phyloP scores from a whole-genome alignment of 73 alveolate genomes.

The Breviolum minutum region DNA sequence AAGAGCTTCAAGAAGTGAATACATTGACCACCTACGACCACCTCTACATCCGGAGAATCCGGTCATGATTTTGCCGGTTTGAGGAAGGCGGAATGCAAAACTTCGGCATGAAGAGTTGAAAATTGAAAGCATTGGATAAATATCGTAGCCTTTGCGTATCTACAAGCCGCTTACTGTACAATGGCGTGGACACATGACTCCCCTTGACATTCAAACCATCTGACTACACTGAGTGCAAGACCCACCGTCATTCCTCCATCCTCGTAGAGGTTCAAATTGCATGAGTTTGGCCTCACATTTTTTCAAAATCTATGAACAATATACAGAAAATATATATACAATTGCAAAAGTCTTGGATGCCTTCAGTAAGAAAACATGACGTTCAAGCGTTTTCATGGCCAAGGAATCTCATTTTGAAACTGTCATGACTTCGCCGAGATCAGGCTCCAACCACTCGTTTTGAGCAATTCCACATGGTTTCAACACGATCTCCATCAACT shows the following conservation, averaged over 20 bases:
- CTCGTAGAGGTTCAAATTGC: slow-evolving; percentile 82
- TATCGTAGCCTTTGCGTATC: neutral
- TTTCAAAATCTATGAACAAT: too few relatives aligned
- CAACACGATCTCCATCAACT: slow-evolving; percentile 56
- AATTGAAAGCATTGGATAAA: too few relatives aligned
- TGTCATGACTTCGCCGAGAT: neutral
- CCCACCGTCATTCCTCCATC: slow-evolving; percentile 76
- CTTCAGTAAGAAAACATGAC: too few relatives aligned
- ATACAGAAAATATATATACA: neutral
- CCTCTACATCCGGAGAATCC: too few relatives aligned
- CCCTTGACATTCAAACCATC: neutral
- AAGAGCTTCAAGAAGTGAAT: too few relatives aligned
- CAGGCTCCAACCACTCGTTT: slow-evolving; percentile 15
- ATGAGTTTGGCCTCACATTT: slow-evolving; percentile 55
- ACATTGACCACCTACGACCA: too few relatives aligned
- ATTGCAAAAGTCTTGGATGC: neutral
- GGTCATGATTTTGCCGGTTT: too few relatives aligned
- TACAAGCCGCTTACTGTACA: neutral
- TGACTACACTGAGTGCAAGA: neutral
- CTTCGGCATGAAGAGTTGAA: too few relatives aligned
- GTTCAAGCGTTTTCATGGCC: neutral
- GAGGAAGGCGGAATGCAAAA: too few relatives aligned
- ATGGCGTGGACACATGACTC: neutral
- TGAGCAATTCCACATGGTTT: slow-evolving; percentile 48
- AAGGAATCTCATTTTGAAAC: neutral